Evolutionary conservation across 164 flowering plant species (phyloP).

Genomic region (Vitis rotundifolia): DNA sequence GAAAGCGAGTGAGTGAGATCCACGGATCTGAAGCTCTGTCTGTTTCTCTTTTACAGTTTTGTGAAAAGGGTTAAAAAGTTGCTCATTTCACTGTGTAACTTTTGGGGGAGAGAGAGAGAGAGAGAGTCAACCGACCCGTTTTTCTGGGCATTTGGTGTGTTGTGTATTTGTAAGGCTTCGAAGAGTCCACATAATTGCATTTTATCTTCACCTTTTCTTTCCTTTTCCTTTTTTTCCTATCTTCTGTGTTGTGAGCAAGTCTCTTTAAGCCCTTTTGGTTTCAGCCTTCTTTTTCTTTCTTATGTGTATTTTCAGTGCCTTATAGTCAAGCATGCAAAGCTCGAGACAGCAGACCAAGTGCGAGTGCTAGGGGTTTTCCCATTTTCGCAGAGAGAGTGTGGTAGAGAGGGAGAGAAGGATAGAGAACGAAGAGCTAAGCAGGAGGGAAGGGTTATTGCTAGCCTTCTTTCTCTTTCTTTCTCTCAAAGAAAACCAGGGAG

Average conservation of each 20-base stretch:
- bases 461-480: constrained; percentile 72
- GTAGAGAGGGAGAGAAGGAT: constrained; percentile 40
- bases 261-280: constrained; percentile 17
- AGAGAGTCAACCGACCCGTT: constrained; percentile 66
- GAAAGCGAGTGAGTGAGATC: constrained; percentile 3
- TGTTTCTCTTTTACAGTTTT: background rate
- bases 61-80: background rate
- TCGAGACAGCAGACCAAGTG: constrained; percentile 16
- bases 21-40: constrained; percentile 1
- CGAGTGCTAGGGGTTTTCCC: constrained; percentile 31
- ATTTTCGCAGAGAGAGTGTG: constrained; percentile 19
- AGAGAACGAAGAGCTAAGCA: constrained; percentile 64
- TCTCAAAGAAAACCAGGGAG: constrained; percentile 40
- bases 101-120: constrained; percentile 10
- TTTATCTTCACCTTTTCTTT: constrained; percentile 37
- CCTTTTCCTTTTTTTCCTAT: constrained; percentile 11
- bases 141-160: constrained; percentile 25
- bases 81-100: background rate
- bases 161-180: constrained; percentile 71
- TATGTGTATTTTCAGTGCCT: constrained; percentile 4
- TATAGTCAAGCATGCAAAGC: constrained; percentile 49
- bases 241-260: constrained; percentile 6
- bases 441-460: constrained; percentile 27
- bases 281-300: constrained; percentile 7
- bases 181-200: constrained; percentile 60